A percentile compares a stretch with the other conserved stretches of the same genome.
Evolutionary conservation across 1,139 yeast genomes (phyloP).

Genomic region (Yamadazyma mexicana): DNA sequence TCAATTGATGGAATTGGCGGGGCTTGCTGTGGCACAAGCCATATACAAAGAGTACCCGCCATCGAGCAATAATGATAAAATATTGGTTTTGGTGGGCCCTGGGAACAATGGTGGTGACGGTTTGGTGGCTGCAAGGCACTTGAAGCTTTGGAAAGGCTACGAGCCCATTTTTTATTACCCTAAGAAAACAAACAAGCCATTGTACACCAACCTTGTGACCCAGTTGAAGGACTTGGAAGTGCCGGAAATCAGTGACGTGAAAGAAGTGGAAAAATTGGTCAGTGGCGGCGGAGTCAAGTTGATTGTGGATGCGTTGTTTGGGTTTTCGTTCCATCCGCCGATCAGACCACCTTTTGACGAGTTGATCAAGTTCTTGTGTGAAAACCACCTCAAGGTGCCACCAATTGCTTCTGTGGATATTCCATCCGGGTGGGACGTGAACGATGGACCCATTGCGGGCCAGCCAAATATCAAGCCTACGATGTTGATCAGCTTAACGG

Average conservation of each 20-base stretch:
- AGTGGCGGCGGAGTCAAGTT: conserved; percentile 20
- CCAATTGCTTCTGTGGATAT: conserved; percentile 84
- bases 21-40: conserved; percentile 90
- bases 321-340: conserved; percentile 91
- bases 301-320: conserved; percentile 83
- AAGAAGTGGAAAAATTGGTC: conserved; percentile 33
- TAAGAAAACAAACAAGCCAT: conserved; percentile 47
- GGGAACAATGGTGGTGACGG: conserved; percentile 99
- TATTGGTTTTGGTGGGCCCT: conserved; percentile 83
- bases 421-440: conserved; percentile 98
- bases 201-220: conserved; percentile 47
- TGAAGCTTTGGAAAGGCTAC: conserved; percentile 72
- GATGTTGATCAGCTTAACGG: conserved; percentile 79
- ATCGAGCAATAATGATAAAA: conserved; percentile 30
- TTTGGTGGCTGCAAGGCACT: conserved; percentile 89
- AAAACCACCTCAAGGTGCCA: conserved; percentile 29
- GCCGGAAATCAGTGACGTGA: conserved; percentile 37
- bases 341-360: conserved; percentile 75
- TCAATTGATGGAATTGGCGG: conserved; percentile 96
- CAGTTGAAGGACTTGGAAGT: conserved; percentile 64
- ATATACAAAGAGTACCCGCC: conserved; percentile 62
- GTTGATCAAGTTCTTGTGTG: conserved; percentile 49
- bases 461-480: conserved; percentile 54
- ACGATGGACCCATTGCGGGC: conserved; percentile 60
- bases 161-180: conserved; percentile 72